Evolutionary conservation across 345 rosid genomes (phyloP), one percentile per base, ranked within the genome.

Genomic region (Ceriops zippeliana): DNA sequence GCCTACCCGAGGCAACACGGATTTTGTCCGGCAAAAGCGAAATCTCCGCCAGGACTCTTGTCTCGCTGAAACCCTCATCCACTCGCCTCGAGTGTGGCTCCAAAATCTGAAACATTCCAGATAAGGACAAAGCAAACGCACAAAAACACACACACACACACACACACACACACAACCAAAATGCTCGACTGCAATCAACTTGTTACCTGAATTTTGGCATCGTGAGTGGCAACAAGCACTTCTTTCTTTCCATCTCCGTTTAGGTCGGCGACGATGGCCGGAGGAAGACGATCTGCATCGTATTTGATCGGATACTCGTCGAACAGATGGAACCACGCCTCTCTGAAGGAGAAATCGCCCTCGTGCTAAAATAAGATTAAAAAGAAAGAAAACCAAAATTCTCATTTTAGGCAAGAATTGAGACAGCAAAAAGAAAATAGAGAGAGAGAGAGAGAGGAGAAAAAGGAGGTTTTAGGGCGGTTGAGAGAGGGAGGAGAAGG

Each of bases 161-260:
- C 2, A 34, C 4, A 53, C 1, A 31, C 11, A 17, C 11, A 34
- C 4, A 53, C 1, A 31, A 6, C 10, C 11, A 19, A 24, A 27
- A 4, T 17, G 7, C 15, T 13, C n/a, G 21, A 2, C 49, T 13
- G 49, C 49, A 11, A 15, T 11, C 13, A 42, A 42, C 16, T 42
- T 42, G 49, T 42, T 2, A 95, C 98, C 97, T 89, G 91, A 73
- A 96, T 89, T 85, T 87, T 89, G 42, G 96, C 93, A 76, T 96
- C 99, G 74, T 86, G 92, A 31, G 99, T 87, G 58, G 98, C 97
- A 21, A 96, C 89, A 15, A 96, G 87, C 53, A 96, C 79, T 76
- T 96, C 97, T 63, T 83, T 90, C 83, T 84, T 92, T 1, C 99
- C 98, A 75, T 92, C 99, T 13, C 96, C 98, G 52, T 96, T 96